phyloP scores from a whole-genome alignment of 768 basidiomycete species.

The Psilocybe subaeruginosa region DNA sequence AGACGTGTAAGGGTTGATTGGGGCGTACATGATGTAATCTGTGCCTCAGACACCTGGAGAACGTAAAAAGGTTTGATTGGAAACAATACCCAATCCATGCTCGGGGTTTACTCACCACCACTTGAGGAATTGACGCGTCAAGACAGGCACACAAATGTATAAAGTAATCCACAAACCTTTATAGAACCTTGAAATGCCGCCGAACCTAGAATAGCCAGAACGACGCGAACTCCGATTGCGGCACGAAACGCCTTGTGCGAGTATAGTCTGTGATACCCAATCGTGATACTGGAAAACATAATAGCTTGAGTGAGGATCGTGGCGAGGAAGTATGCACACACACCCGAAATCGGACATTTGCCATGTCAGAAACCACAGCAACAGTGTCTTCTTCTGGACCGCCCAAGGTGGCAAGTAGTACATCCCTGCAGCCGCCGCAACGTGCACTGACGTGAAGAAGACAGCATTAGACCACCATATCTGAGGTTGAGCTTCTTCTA shows the following conservation, averaged over 20 bases:
- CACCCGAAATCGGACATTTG: conserved; percentile 75
- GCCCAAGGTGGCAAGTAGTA: conserved; percentile 49
- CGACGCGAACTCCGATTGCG: conserved; percentile 50
- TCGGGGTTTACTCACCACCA: conserved; percentile 48
- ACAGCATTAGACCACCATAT: conserved; percentile 69
- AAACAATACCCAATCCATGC: neutral
- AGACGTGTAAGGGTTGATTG: neutral
- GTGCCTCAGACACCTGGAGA: conserved; percentile 67
- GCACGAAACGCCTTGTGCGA: conserved; percentile 76
- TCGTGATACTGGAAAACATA: conserved; percentile 54
- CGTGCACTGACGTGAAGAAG: conserved; percentile 61
- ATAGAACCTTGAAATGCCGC: conserved; percentile 82
- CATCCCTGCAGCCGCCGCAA: conserved; percentile 57
- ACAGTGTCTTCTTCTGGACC: conserved; percentile 46
- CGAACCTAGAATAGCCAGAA: conserved; percentile 68
- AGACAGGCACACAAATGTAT: neutral
- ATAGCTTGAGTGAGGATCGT: neutral
- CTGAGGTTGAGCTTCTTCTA: conserved; percentile 9
- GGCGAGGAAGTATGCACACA: conserved; percentile 22
- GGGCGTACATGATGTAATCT: conserved; percentile 69
- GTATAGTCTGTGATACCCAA: conserved; percentile 82
- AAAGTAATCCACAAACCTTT: conserved; percentile 46
- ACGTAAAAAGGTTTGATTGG: neutral
- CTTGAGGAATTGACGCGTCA: conserved; percentile 26
- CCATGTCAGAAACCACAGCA: conserved; percentile 63